Evolutionary conservation across 1,139 yeast species (phyloP).

Genomic region (Kodamaea sp.): DNA sequence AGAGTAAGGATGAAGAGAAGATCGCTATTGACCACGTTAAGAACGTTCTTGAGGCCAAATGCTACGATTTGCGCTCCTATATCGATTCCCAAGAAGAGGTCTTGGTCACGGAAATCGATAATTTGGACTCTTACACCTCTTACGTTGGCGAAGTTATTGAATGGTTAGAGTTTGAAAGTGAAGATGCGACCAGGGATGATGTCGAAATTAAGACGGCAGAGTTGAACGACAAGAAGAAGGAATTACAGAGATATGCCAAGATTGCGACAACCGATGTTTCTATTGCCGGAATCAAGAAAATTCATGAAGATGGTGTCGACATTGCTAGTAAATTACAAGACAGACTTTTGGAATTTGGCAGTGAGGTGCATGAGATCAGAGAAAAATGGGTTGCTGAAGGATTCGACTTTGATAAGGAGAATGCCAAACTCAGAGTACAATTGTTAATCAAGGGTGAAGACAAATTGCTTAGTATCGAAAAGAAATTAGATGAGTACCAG

Average conservation of each 20-base stretch:
- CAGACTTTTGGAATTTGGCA: constrained; percentile 45
- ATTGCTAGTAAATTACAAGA: constrained; percentile 46
- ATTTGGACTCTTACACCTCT: constrained; percentile 25
- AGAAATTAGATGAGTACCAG: constrained; percentile 34
- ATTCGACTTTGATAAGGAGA: constrained; percentile 53
- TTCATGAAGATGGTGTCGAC: constrained; percentile 43
- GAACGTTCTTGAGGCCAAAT: constrained; percentile 57
- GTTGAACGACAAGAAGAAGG: constrained; percentile 21
- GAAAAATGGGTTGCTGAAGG: constrained; percentile 42
- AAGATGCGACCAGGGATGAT: constrained; percentile 48
- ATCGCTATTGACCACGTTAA: constrained; percentile 47
- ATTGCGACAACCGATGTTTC: constrained; percentile 38
- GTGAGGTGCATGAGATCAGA: constrained; percentile 42
- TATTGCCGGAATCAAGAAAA: constrained; percentile 32
- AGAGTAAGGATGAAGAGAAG: constrained; percentile 48
- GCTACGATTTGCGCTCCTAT: constrained; percentile 57
- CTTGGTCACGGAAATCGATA: constrained; percentile 34
- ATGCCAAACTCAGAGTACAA: constrained; percentile 38
- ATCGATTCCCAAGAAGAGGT: constrained; percentile 51
- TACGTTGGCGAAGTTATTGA: constrained; percentile 56
- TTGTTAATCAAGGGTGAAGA: constrained; percentile 37
- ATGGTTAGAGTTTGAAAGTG: constrained; percentile 81
- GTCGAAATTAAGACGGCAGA: constrained; percentile 29
- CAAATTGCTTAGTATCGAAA: constrained; percentile 35
- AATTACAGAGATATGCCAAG: constrained; percentile 23